These are phyloP conservation scores for Diutina scorzettiae DNA, from an alignment of 1,139 yeast genomes.

Conservation along the genomic window DNA sequence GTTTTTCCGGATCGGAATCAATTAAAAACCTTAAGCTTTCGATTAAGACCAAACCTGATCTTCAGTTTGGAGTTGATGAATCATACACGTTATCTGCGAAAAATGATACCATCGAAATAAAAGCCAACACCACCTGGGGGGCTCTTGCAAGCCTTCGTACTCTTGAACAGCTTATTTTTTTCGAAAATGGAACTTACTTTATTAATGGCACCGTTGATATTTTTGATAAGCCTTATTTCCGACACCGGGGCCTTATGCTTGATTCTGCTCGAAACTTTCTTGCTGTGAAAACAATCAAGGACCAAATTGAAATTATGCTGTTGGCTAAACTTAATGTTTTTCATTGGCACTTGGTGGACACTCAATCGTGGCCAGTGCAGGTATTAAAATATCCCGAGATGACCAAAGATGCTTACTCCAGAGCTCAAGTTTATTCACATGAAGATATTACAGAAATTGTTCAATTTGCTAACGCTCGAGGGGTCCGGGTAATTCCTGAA, in stretches of 20 bases:
- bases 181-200: slow-evolving; percentile 12
- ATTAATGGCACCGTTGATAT: slow-evolving; percentile 27
- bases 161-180: slow-evolving; percentile 30
- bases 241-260: slow-evolving; percentile 34
- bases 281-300: slow-evolving; percentile 17
- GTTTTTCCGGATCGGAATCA: too few species aligned
- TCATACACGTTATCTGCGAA: slow-evolving; percentile 16
- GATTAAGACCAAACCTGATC: slow-evolving; percentile 18
- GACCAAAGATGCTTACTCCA: slow-evolving; percentile 32
- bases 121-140: slow-evolving; percentile 32
- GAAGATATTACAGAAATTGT: slow-evolving; percentile 21
- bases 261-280: slow-evolving; percentile 34
- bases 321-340: slow-evolving; percentile 29
- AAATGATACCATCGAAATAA: slow-evolving; percentile 13
- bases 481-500: slow-evolving; percentile 36
- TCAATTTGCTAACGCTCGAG: slow-evolving; percentile 26
- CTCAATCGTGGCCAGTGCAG: slow-evolving; percentile 37
- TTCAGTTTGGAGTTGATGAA: slow-evolving; percentile 33
- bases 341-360: slow-evolving; percentile 36
- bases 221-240: slow-evolving; percentile 25
- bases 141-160: slow-evolving; percentile 33
- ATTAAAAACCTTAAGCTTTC: slow-evolving; percentile 9
- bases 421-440: slow-evolving; percentile 21
- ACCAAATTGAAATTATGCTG: slow-evolving; percentile 33
- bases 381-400: slow-evolving; percentile 26